Conservation (phyloP, 2,329 filamentous ascomycete genomes). For the Neocatenulostroma microsporum region DNA sequence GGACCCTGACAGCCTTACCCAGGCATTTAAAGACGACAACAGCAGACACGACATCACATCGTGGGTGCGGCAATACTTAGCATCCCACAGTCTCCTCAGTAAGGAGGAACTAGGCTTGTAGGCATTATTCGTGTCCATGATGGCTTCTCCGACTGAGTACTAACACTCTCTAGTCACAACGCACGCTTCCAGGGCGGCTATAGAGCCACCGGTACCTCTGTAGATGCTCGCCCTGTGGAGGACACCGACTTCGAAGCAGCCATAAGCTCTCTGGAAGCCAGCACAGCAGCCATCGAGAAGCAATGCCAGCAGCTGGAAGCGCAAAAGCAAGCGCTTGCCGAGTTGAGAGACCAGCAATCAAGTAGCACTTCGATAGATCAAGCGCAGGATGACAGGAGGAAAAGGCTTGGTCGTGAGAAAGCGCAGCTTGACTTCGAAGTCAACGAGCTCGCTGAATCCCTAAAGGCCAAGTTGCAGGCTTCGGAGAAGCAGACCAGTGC, state of each 20-base stretch:
- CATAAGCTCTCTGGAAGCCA: conserved; percentile 55
- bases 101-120: conserved; percentile 44
- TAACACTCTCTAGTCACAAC: conserved; percentile 1
- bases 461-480: conserved; percentile 29
- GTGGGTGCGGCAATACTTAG: conserved; percentile 43
- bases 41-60: conserved; percentile 34
- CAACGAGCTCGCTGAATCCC: conserved; percentile 23
- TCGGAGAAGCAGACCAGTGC: conserved; percentile 45
- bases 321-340: conserved; percentile 56
- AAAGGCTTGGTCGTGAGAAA: conserved; percentile 31
- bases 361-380: conserved; percentile 1
- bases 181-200: not conserved
- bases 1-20: conserved; percentile 40
- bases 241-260: conserved; percentile 56
- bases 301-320: conserved; percentile 55
- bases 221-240: conserved; percentile 41
- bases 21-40: conserved; percentile 38
- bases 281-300: conserved; percentile 56
- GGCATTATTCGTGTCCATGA: too few species aligned
- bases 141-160: too few species aligned
- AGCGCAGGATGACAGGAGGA: conserved; percentile 11
- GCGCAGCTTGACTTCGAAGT: conserved; percentile 35
- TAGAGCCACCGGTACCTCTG: not conserved
- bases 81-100: conserved; percentile 39
- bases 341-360: conserved; percentile 40